Conservation (phyloP, 2,329 filamentous ascomycete species). For the Fusarium metavorans region DNA sequence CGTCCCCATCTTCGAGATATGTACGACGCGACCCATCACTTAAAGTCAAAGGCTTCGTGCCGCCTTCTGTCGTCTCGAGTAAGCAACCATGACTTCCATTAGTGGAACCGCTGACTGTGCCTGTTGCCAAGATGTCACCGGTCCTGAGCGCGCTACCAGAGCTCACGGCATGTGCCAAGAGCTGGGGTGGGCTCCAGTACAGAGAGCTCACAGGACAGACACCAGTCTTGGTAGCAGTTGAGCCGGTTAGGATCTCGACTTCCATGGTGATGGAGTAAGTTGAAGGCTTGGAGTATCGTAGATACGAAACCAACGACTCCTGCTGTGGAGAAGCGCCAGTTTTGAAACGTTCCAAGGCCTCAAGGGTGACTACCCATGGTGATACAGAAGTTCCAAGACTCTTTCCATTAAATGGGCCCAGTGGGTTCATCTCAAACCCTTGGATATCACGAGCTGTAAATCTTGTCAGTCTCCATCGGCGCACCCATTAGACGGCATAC, state of each 20-base stretch:
- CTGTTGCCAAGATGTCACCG: constrained; percentile 57
- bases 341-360: constrained; percentile 71
- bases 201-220: constrained; percentile 11
- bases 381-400: constrained; percentile 70
- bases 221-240: constrained; percentile 3
- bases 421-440: constrained; percentile 68
- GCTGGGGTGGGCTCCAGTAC: constrained; percentile 23
- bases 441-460: constrained; percentile 69
- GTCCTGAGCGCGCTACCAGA: constrained; percentile 21
- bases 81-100: constrained; percentile 54
- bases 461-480: constrained; percentile 1
- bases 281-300: constrained; percentile 50
- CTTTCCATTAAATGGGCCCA: constrained; percentile 73
- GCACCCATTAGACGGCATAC: fast-evolving
- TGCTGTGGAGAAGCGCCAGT: constrained; percentile 4
- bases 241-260: constrained; percentile 44
- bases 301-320: constrained; percentile 35
- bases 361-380: constrained; percentile 71
- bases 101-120: constrained; percentile 54
- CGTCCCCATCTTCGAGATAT: constrained; percentile 56
- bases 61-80: constrained; percentile 54
- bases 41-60: constrained; percentile 46
- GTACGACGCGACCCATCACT: constrained; percentile 47
- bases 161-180: constrained; percentile 30
- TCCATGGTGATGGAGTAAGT: constrained; percentile 51